Evolutionary conservation across 202 grass and related monocot species (phyloP).

Genomic region (Dendrocalamus latiflorus): DNA sequence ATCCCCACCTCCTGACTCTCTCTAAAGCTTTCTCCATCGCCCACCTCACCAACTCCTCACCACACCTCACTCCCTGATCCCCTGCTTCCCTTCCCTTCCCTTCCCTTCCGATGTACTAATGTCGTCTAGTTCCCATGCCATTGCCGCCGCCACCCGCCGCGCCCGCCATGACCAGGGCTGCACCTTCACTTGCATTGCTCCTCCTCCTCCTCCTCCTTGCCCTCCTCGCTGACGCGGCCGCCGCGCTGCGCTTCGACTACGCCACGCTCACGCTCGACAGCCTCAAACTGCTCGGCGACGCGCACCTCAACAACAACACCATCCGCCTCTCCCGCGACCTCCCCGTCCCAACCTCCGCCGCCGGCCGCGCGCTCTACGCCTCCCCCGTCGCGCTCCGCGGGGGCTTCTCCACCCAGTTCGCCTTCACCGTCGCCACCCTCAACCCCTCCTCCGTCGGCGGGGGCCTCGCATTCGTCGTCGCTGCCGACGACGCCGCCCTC

Average conservation of each 20-base stretch:
- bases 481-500: conserved; percentile 35
- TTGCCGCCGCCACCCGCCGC: not conserved
- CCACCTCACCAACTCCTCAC: conserved; percentile 12
- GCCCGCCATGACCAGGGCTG: not conserved
- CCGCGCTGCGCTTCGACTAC: conserved; percentile 72
- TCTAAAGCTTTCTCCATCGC: not conserved
- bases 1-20: not conserved
- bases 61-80: not conserved
- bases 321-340: conserved; percentile 73
- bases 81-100: not conserved
- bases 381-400: conserved; percentile 35
- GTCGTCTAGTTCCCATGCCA: conserved; percentile 1
- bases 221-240: not conserved
- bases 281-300: conserved; percentile 71
- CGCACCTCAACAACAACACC: conserved; percentile 92
- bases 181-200: not conserved
- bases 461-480: conserved; percentile 67
- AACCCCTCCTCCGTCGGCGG: conserved; percentile 72
- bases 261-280: conserved; percentile 57
- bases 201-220: not conserved
- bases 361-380: conserved; percentile 70
- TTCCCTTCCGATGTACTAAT: conserved; percentile 22
- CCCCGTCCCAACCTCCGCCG: conserved; percentile 61
- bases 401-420: conserved; percentile 79
- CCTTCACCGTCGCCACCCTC: conserved; percentile 72